Evolutionary conservation across 306 rosid genomes (phyloP), one percentile per base, ranked within the genome.

Genomic region (Vigna angularis): DNA sequence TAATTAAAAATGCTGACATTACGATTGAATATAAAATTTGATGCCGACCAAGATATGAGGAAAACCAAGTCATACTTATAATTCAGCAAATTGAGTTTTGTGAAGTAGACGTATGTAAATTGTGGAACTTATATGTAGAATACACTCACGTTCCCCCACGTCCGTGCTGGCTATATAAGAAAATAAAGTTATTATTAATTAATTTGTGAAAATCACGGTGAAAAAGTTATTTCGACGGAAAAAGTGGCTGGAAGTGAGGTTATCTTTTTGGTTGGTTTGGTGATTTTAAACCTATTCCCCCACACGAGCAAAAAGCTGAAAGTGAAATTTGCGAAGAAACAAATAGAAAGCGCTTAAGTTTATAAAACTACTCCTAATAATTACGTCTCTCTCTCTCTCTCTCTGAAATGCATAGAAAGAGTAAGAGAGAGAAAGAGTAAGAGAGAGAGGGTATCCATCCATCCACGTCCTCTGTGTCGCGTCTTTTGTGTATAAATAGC

Each of bases 401-500:
- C 3, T 26, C 28, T 26, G 28, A 26, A 10, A 10, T 8, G 9
- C 4, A 44, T 3, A 10, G 1, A 42, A 13, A 44, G 48, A 44
- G 6, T 1, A 3, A 32, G 32, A 53, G 16, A 58, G 53, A 6
- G 34, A 24, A 49, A 72, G 55, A 10, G 52, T 16, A 49, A 72
- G 42, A 42, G 75, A 76, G 18, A 76, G 79, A 53, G 53, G 16
- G 74, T 64, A 62, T 34, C 28, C 70, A 62, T 59, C 66, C 18
- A 17, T 76, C 45, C 56, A 63, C 73, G 61, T 47, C 50, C 68
- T 32, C 49, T 32, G 53, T 24, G 38, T 32, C 5, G 79, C 32
- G 55, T 61, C 80, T 72, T 61, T 44, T 44, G 52, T 69, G 84
- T 87, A 88, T 92, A 92, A 84, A 89, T 88, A 87, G 58, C 47